Conservation (phyloP, 139 green algal species). For the Nannochloris sp. region DNA sequence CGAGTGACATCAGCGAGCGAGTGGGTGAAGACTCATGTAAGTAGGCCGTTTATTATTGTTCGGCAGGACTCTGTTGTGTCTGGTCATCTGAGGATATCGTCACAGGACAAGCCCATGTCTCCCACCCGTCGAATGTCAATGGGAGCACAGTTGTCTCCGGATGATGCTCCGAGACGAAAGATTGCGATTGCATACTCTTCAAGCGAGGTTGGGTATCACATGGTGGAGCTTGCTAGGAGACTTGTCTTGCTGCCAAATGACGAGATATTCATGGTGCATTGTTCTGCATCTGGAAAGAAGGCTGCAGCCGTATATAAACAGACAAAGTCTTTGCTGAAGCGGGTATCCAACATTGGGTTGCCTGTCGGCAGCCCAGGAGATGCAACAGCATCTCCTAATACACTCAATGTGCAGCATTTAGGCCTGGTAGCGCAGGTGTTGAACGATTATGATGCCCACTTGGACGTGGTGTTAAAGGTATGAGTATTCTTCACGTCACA, state of each 20-base stretch:
- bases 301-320: constrained; percentile 7
- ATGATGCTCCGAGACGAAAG: constrained; percentile 10
- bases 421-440: not conserved
- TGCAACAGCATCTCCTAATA: constrained; percentile 11
- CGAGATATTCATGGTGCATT: constrained; percentile 33
- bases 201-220: constrained; percentile 6
- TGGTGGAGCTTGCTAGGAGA: constrained; percentile 8
- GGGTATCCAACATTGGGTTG: not conserved
- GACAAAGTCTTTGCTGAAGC: constrained; percentile 3
- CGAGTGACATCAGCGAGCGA: constrained; percentile 11
- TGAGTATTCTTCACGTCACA: no score
- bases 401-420: constrained; percentile 11
- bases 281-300: constrained; percentile 13
- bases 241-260: constrained; percentile 20
- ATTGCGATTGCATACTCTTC: constrained; percentile 28
- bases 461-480: constrained; percentile 17
- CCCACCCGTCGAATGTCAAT: not conserved
- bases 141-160: not conserved
- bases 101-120: constrained; percentile 1
- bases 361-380: constrained; percentile 6
- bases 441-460: constrained; percentile 13
- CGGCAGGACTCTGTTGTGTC: not conserved
- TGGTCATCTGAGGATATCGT: constrained; percentile 3
- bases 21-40: constrained; percentile 21
- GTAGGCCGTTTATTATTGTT: constrained; percentile 25